A percentile compares a stretch with the other conserved stretches of the same genome.
These are phyloP conservation scores for Penicillium vulpinum DNA, from an alignment of 2,329 filamentous ascomycete genomes.

Conservation along the genomic window DNA sequence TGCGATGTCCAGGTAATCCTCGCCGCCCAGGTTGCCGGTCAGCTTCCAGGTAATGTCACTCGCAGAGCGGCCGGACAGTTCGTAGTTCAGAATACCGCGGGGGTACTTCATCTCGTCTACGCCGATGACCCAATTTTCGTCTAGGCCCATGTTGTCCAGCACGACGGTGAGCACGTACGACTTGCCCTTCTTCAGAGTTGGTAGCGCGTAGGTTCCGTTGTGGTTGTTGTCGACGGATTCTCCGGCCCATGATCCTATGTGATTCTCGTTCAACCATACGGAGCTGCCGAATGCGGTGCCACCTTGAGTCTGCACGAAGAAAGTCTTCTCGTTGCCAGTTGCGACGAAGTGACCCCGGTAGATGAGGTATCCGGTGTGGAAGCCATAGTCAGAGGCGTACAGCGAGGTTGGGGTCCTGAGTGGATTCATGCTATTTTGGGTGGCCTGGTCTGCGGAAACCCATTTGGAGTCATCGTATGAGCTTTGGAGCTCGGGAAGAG, in stretches of 20 bases:
- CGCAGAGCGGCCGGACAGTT: slow-evolving; percentile 41
- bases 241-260: slow-evolving; percentile 66
- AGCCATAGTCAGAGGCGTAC: slow-evolving; percentile 72
- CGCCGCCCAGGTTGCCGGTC: slow-evolving; percentile 60
- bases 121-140: slow-evolving; percentile 65
- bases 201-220: slow-evolving; percentile 59
- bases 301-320: slow-evolving; percentile 64
- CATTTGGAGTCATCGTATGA: slow-evolving; percentile 70
- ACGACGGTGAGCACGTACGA: slow-evolving; percentile 66
- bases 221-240: slow-evolving; percentile 49
- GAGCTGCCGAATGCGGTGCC: slow-evolving; percentile 67
- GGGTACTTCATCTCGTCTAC: slow-evolving; percentile 59
- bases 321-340: slow-evolving; percentile 57
- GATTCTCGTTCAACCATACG: slow-evolving; percentile 64
- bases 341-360: slow-evolving; percentile 71
- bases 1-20: slow-evolving; percentile 53
- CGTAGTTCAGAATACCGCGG: slow-evolving; percentile 54
- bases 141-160: slow-evolving; percentile 71
- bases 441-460: slow-evolving; percentile 60
- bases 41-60: slow-evolving; percentile 54
- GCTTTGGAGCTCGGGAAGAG: slow-evolving; percentile 66
- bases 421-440: slow-evolving; percentile 59
- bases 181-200: slow-evolving; percentile 53
- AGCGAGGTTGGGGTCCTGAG: slow-evolving; percentile 66
- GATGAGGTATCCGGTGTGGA: slow-evolving; percentile 66